Evolutionary conservation across 2,329 filamentous ascomycete genomes (phyloP), one percentile per base, ranked within the genome.

Genomic region (Lachnellula subtilissima): DNA sequence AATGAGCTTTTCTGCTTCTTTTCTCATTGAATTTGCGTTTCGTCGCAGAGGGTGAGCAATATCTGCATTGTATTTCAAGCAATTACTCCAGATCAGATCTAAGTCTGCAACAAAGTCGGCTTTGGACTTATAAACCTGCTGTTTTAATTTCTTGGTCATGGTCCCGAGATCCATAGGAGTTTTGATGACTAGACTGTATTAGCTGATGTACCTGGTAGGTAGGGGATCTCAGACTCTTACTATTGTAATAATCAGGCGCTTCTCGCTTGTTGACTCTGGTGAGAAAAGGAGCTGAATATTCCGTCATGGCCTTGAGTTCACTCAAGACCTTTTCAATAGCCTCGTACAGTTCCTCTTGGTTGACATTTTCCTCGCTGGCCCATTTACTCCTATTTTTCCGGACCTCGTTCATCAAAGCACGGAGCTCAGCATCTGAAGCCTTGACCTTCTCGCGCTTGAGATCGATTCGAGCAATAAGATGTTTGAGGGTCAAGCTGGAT

Each of bases 321-420:
- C 92, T 96, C 67, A 99, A 79, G 52, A 99, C 94, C 75, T 97
- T 97, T 72, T 99, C 94, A 14, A 94, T 80, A 11, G 94, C 91
- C 75, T 99, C 94, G 70, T 99, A 99, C 5, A 99, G 80, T 73
- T 99, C 94, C 73, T 99, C 94, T 73, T 99, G 94, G 57, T 94
- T 93, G 59, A 99, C 88, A 64, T 95, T 94, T 65, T 99, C 94
- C 72, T 97, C 94, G 71, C 89, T 97, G 3, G 94, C 93, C 94
- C 94, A 99, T 75, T 99, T 99, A 73, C 93, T 97, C 67, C 94
- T 82, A 66, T 97, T 97, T 73, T 97, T 99, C 61, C 94, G 85
- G 17, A 99, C 94, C 73, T 99, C 94, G 66, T 94, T 97, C 82
- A 99, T 96, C 56, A 99, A 76, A 50, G 88, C 90, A 57, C 94